These are phyloP conservation scores for Nicotiana paniculata DNA, from an alignment of 257 asterid genomes.

Conservation along the genomic window DNA sequence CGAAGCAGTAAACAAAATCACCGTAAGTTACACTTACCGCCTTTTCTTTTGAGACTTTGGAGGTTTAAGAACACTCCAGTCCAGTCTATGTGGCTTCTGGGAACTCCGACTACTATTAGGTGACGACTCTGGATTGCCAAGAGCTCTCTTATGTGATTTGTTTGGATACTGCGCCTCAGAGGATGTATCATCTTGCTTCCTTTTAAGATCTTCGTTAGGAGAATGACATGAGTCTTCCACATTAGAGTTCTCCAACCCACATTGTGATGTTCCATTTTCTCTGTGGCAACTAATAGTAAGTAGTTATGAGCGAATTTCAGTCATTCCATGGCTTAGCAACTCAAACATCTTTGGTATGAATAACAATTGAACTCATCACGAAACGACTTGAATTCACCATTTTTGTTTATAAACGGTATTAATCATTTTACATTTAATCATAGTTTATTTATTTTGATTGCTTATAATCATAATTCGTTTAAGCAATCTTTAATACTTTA, in stretches of 20 bases:
- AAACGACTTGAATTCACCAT: background rate
- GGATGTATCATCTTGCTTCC: slow-evolving; percentile 40
- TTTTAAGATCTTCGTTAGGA: slow-evolving; percentile 39
- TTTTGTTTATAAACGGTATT: background rate
- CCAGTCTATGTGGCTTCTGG: slow-evolving; percentile 49
- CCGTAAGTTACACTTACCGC: slow-evolving; percentile 23
- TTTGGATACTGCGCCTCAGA: slow-evolving; percentile 30
- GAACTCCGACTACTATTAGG: slow-evolving; percentile 30
- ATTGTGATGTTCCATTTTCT: slow-evolving; percentile 36
- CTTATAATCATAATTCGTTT: background rate
- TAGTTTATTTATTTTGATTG: too few species aligned
- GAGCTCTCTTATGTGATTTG: slow-evolving; percentile 30
- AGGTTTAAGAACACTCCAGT: slow-evolving; percentile 77
- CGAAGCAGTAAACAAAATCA: slow-evolving; percentile 5
- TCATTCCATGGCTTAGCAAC: background rate
- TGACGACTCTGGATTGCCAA: slow-evolving; percentile 27
- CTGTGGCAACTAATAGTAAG: slow-evolving; percentile 29
- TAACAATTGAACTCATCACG: background rate
- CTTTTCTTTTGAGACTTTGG: slow-evolving; percentile 51
- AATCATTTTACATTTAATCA: background rate
- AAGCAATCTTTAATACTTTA: background rate
- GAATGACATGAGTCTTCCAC: slow-evolving; percentile 23
- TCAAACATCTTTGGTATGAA: background rate
- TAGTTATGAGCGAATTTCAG: background rate
- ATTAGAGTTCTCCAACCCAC: slow-evolving; percentile 25